Base-by-base conservation (phyloP, 768 basidiomycete genomes). In the Suillus weaverae region DNA sequence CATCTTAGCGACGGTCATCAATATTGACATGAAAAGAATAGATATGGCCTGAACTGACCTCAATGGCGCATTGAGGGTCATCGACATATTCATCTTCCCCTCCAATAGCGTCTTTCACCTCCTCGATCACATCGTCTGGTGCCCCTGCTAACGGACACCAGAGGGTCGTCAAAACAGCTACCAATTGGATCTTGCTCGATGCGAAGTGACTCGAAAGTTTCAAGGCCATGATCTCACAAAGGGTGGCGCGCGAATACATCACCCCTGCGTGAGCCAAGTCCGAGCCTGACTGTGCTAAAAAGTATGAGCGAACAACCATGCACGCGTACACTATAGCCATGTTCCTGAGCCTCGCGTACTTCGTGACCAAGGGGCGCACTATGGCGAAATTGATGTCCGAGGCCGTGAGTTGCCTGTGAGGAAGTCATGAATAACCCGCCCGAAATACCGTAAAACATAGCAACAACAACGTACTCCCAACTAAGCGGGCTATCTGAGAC, bases 131-230 rank as follows among this genome's bases (percentile, higher is more conserved):
- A 30, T 89, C 85, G 20, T 74, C 70, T 1, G 88, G 81, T 4
- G 92, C 92, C 2, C 94, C 93, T 39, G 90, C 84, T 60, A 97
- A 84, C 2, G 95, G 92, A 73, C 89, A 92, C 91, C 93, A 97
- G 63, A 84, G 85, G 0, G 87, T 89, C 0, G 92, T 95, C 60
- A 98, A 77, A 33, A 92, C 90, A 10, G 90, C 87, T 22, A 78
- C 85, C 22, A 95, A 82, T 63, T 90, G 86, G n/a, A 95, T 84
- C 71, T 91, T 85, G 69, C 88, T 86, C 5, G 84, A 84, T 1
- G 91, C 88, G 71, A 92, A 95, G 38, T 83, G 83, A 26, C 84
- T 86, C 13, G 95, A 81, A 30, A 96, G 84, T 71, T 97, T 97
- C 81, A 94, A 87, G 10, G 96, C 94, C 22, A 97, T 76, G 18